These are phyloP conservation scores for Penicillium fimorum DNA, from an alignment of 495 filamentous ascomycete species.

Conservation along the genomic window DNA sequence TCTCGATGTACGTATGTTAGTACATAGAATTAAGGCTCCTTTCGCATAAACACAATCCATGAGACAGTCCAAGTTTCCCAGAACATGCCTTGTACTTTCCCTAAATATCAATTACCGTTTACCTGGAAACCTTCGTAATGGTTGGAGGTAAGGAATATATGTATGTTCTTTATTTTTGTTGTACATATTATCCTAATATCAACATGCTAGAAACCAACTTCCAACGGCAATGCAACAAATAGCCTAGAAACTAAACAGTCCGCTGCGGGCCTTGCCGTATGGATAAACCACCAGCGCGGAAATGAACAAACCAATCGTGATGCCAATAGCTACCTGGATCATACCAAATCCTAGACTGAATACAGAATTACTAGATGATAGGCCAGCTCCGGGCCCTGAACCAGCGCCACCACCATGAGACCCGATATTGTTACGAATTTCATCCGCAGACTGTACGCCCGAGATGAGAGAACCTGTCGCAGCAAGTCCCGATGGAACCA, in stretches of 20 bases:
- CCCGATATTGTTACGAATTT: constrained; percentile 58
- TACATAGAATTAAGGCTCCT: too few species aligned
- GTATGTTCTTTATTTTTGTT: neutral
- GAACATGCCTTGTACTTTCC: neutral
- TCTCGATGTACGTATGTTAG: too few species aligned
- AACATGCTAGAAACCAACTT: neutral
- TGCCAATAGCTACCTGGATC: constrained; percentile 86
- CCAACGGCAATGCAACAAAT: neutral
- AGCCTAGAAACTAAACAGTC: constrained; percentile 75
- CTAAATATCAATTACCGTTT: neutral
- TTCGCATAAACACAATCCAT: too few species aligned
- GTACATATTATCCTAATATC: neutral
- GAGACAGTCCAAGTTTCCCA: neutral
- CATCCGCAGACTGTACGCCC: constrained; percentile 73
- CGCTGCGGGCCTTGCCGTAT: constrained; percentile 79
- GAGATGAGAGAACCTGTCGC: constrained; percentile 73
- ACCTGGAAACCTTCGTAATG: too few species aligned
- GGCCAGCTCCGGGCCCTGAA: constrained; percentile 15
- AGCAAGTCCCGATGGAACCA: constrained; percentile 82
- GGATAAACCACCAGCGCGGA: constrained; percentile 84
- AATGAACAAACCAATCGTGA: constrained; percentile 83
- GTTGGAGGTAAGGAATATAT: neutral
- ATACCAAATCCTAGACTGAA: constrained; percentile 38
- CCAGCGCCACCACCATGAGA: constrained; percentile 9
- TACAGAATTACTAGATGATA: constrained; percentile 20